Conservation (phyloP, 805 yeast genomes). For the Candida boidinii region DNA sequence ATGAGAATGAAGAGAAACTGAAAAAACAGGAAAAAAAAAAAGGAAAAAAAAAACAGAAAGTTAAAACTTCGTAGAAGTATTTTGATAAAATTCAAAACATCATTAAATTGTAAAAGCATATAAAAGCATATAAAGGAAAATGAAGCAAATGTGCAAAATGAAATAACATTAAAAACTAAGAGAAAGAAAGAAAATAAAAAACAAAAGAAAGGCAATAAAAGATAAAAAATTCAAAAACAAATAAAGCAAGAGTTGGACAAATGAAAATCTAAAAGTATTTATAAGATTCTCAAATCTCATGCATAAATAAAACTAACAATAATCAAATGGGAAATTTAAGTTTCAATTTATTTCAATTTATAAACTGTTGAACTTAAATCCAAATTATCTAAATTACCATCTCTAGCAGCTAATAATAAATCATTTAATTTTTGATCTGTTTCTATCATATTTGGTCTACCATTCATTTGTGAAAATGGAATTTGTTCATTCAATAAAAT, state of each 20-base stretch:
- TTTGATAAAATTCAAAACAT: too few relatives aligned
- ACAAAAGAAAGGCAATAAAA: conserved; percentile 1
- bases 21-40: conserved; percentile 2
- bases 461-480: background rate
- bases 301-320: too few relatives aligned
- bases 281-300: too few relatives aligned
- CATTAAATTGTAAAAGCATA: conserved; percentile 1
- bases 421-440: conserved; percentile 39
- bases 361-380: conserved; percentile 35
- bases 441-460: conserved; percentile 7
- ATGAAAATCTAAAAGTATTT: background rate
- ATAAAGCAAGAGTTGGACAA: background rate
- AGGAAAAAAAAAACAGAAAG: conserved; percentile 1
- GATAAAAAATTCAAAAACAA: background rate
- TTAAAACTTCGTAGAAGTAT: too few relatives aligned
- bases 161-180: background rate
- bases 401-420: conserved; percentile 45
- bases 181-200: background rate
- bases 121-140: background rate
- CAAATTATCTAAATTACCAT: conserved; percentile 44
- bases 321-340: too few relatives aligned
- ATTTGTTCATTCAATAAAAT: background rate
- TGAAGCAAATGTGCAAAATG: background rate
- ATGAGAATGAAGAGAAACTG: background rate
- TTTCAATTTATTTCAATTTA: conserved; percentile 24